Evolutionary conservation across 176 grass and related monocot species (phyloP).

Genomic region (Stipa capillata): DNA sequence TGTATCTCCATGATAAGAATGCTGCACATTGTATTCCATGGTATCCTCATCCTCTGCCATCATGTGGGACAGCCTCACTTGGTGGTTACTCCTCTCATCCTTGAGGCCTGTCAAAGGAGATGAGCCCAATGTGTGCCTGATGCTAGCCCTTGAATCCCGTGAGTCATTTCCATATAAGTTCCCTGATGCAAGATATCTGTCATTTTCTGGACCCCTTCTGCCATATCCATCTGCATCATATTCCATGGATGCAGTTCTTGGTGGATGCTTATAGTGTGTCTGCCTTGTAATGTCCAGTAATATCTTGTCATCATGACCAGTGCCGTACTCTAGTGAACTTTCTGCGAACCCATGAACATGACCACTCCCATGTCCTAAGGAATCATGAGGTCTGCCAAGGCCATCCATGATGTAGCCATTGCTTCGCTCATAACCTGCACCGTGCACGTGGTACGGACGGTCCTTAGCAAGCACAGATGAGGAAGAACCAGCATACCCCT

Average conservation of each 20-base stretch:
- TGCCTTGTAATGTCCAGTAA: conserved; percentile 22
- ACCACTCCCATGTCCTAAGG: conserved; percentile 12
- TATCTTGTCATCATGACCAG: conserved; percentile 13
- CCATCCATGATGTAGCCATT: conserved; percentile 19
- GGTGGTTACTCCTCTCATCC: conserved; percentile 32
- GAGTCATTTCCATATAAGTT: conserved; percentile 40
- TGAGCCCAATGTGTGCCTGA: conserved; percentile 23
- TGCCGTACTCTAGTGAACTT: conserved; percentile 10
- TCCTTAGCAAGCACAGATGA: conserved; percentile 38
- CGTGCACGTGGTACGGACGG: neutral
- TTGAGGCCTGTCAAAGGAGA: conserved; percentile 23
- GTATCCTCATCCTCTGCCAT: conserved; percentile 23
- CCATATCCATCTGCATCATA: conserved; percentile 15
- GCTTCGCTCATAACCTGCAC: conserved; percentile 9
- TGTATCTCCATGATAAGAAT: conserved; percentile 20
- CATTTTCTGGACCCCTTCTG: conserved; percentile 13
- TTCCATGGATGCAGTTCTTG: conserved; percentile 21
- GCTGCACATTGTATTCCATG: neutral
- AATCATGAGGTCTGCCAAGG: conserved; percentile 32
- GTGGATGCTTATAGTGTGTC: conserved; percentile 15
- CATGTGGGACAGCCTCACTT: conserved; percentile 14
- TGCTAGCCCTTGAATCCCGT: conserved; percentile 8
- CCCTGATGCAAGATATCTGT: conserved; percentile 33
- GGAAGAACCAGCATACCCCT: conserved; percentile 40
- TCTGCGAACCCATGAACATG: conserved; percentile 24